A percentile compares a stretch with the other conserved stretches of the same genome.
Conservation (phyloP, 2,329 filamentous ascomycete genomes). For the Xylaria arbuscula region DNA sequence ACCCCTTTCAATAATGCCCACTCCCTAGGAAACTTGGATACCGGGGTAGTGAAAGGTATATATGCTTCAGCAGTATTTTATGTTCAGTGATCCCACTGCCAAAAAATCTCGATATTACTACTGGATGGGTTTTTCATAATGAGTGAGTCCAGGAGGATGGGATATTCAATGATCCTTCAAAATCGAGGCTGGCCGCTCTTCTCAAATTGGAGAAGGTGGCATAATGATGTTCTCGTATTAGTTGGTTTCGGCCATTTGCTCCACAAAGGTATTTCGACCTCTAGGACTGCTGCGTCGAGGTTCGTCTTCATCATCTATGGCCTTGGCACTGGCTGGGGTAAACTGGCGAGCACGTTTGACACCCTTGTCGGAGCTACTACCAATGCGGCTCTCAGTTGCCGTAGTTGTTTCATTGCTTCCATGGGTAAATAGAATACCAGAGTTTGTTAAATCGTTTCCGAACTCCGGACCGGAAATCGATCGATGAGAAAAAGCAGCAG, state of each 20-base stretch:
- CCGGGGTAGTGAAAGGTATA: conserved; percentile 27
- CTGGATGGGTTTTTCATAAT: conserved; percentile 23
- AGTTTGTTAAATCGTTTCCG: conserved; percentile 48
- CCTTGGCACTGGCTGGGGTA: conserved; percentile 59
- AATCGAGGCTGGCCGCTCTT: conserved; percentile 20
- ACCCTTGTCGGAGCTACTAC: conserved; percentile 51
- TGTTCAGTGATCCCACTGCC: conserved; percentile 20
- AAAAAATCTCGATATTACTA: conserved; percentile 33
- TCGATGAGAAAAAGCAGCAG: conserved; percentile 46
- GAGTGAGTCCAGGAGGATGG: conserved; percentile 35
- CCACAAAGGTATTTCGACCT: conserved; percentile 41
- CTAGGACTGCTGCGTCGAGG: conserved; percentile 54
- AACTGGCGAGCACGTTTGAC: conserved; percentile 60
- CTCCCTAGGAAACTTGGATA: conserved; percentile 23
- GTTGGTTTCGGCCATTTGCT: conserved; percentile 37
- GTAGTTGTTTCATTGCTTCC: conserved; percentile 37
- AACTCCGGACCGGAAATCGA: conserved; percentile 49
- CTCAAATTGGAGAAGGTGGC: not conserved
- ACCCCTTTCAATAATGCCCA: not conserved
- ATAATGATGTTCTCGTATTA: conserved; percentile 31
- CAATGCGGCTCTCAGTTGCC: conserved; percentile 34
- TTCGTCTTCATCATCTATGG: conserved; percentile 61
- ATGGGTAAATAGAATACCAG: conserved; percentile 40
- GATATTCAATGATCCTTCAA: conserved; percentile 50
- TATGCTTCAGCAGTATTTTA: conserved; percentile 27